Conservation (phyloP, 148 eudicot genomes). For the Selenicereus undatus region DNA sequence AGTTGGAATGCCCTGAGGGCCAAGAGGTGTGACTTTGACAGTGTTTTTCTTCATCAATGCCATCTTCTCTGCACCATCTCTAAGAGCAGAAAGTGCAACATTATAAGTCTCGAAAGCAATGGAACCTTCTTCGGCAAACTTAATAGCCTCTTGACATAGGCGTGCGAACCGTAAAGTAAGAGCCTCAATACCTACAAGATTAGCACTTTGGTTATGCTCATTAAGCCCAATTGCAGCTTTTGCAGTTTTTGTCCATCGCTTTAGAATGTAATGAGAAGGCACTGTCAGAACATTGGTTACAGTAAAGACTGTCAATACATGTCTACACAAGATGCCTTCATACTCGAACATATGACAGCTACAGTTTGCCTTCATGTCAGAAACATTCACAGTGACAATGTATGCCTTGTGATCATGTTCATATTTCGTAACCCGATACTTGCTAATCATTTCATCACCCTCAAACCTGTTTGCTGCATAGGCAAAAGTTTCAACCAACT, state of each 20-base stretch:
- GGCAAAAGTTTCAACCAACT: constrained; percentile 90
- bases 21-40: constrained; percentile 44
- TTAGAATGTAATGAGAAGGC: constrained; percentile 82
- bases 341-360: constrained; percentile 94
- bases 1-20: constrained; percentile 40
- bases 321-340: constrained; percentile 84
- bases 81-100: constrained; percentile 55
- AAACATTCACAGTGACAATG: constrained; percentile 51
- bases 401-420: constrained; percentile 80
- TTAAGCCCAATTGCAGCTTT: constrained; percentile 43
- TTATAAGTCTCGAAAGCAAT: constrained; percentile 56
- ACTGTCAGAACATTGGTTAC: constrained; percentile 88
- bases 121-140: constrained; percentile 76
- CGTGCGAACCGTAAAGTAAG: constrained; percentile 6
- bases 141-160: constrained; percentile 76
- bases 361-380: constrained; percentile 71
- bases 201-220: constrained; percentile 27
- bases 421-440: constrained; percentile 76
- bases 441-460: constrained; percentile 49
- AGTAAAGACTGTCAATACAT: constrained; percentile 85
- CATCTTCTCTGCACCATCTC: constrained; percentile 65
- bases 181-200: constrained; percentile 41
- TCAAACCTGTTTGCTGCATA: constrained; percentile 84
- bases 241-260: constrained; percentile 85
- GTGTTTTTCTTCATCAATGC: constrained; percentile 52